Evolutionary conservation across 2,329 filamentous ascomycete species (phyloP), one percentile per base, ranked within the genome.

Genomic region (Diaporthe humulicola): DNA sequence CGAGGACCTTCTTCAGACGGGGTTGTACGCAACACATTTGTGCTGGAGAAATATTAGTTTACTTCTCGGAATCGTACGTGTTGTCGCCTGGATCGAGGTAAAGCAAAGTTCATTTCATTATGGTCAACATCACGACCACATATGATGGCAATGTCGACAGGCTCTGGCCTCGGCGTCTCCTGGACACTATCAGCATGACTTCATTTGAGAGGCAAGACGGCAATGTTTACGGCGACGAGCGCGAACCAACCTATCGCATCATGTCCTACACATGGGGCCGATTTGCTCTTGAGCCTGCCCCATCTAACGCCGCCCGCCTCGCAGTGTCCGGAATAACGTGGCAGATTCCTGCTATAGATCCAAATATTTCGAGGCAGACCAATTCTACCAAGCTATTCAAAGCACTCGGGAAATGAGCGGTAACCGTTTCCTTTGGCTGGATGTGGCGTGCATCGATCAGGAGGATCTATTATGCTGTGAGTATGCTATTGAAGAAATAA

Each of bases 211-310:
- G 72, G 3, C 61, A 69, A 33, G 64, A 33, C 2, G 72, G 33
- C 38, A 70, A 70, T 38, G 36, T 25, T 4, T 74, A 74, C 52
- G 33, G 30, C 36, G 25, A 38, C 36, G 38, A 42, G 36, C 40
- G 19, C 22, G 64, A 74, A 33, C 72, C 72, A 3, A 12, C 56
- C 17, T 74, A 74, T 50, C 61, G 64, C 38, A 69, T 70, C 15
- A 25, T 70, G 15, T 70, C 72, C 22, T 74, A 74, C 36, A 74
- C 72, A 1, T 74, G 61, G 72, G 72, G 72, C 6, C 50, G 72
- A 22, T 70, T 45, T 12, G 7, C 52, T 6, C 10, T 9, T 30
- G n/a, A 30, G 14, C 6, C 8, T 2, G 42, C 12, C 33, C 33
- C 33, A 45, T 45, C 42, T 4, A 4, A 54, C 8, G 50, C 15